Percentiles rank a stretch among this genome's conserved stretches.
These are phyloP conservation scores for Pachyrhizus erosus DNA, from an alignment of 306 rosid genomes.

Conservation along the genomic window DNA sequence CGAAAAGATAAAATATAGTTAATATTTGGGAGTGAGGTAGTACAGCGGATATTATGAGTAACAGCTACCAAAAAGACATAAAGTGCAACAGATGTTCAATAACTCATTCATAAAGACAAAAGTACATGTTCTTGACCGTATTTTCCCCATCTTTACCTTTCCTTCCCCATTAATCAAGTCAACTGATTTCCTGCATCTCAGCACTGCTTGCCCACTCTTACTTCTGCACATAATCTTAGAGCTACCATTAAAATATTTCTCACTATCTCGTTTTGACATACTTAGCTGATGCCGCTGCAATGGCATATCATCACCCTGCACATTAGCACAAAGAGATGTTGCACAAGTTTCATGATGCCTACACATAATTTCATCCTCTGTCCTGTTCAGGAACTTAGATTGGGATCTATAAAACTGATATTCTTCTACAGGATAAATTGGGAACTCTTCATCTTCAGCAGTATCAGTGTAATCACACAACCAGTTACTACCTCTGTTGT, in stretches of 20 bases:
- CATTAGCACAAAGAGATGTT: constrained; percentile 46
- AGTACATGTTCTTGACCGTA: constrained; percentile 50
- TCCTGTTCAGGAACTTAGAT: constrained; percentile 55
- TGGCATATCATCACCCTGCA: constrained; percentile 47
- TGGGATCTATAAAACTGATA: constrained; percentile 43
- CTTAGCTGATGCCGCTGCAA: constrained; percentile 43
- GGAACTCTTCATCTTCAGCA: constrained; percentile 48
- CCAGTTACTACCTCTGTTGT: constrained; percentile 47
- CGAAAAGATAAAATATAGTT: constrained; percentile 12
- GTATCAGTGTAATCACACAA: constrained; percentile 43
- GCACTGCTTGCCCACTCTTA: constrained; percentile 50
- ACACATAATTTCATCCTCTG: constrained; percentile 47
- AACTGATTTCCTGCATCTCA: constrained; percentile 61
- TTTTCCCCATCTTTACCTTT: constrained; percentile 72
- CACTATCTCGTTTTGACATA: constrained; percentile 43
- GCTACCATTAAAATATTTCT: constrained; percentile 45
- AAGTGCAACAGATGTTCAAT: constrained; percentile 46
- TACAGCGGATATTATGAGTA: constrained; percentile 27
- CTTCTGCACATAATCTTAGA: constrained; percentile 46
- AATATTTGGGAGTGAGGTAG: constrained; percentile 33
- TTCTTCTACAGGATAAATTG: constrained; percentile 44
- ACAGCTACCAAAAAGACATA: constrained; percentile 37
- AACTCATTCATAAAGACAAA: constrained; percentile 49
- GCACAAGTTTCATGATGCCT: constrained; percentile 47
- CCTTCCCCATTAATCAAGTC: constrained; percentile 60